Conservation (phyloP, 345 rosid genomes). For the Cochlearia excelsa region DNA sequence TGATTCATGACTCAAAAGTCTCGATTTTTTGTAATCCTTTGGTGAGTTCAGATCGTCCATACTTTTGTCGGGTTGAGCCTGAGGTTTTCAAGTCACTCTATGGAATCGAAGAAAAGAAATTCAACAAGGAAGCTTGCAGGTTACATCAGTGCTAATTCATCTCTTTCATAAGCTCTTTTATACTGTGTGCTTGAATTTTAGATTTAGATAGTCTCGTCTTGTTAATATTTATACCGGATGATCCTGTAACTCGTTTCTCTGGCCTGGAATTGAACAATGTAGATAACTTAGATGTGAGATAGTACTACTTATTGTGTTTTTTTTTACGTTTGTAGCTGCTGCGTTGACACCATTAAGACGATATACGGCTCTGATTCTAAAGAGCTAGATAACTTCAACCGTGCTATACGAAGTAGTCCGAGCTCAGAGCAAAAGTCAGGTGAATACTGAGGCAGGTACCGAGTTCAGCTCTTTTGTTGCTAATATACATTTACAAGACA, state of each 20-base stretch:
- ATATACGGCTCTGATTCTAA: conserved; percentile 57
- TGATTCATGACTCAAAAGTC: background rate
- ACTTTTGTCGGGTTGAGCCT: conserved; percentile 75
- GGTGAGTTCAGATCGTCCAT: conserved; percentile 60
- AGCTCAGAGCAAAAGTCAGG: conserved; percentile 14
- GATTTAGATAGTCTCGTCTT: background rate
- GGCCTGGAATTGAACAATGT: background rate
- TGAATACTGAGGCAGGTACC: conserved; percentile 6
- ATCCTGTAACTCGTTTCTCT: conserved; percentile 9
- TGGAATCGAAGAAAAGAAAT: conserved; percentile 58
- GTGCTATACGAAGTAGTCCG: conserved; percentile 38
- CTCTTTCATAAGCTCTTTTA: background rate
- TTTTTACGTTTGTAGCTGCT: conserved; percentile 42
- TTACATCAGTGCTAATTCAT: conserved; percentile 4
- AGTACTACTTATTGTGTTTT: conserved; percentile 4
- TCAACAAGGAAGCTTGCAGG: conserved; percentile 75
- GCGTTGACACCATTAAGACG: conserved; percentile 69
- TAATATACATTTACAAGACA: background rate
- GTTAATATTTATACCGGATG: background rate
- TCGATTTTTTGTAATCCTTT: background rate
- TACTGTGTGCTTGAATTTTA: background rate
- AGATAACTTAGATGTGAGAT: background rate
- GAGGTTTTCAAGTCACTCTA: conserved; percentile 53
- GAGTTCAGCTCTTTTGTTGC: conserved; percentile 15
- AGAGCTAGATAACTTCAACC: conserved; percentile 60